A percentile compares a stretch with the other conserved stretches of the same genome.
These are phyloP conservation scores for Rhytidiadelphus loreus DNA, from an alignment of 225 moss, liverwort and hornwort genomes.

Conservation along the genomic window DNA sequence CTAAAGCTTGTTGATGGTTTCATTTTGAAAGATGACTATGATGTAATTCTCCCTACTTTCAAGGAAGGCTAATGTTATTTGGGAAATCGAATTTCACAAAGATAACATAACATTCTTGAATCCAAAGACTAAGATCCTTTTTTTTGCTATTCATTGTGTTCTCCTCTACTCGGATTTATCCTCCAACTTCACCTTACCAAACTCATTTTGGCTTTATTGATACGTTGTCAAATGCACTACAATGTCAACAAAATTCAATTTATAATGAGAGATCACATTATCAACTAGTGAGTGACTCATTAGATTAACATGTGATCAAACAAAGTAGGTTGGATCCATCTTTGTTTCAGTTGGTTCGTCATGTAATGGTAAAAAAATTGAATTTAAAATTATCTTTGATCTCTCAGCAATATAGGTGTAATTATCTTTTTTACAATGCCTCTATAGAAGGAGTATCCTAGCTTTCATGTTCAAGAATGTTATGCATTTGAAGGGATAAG, in stretches of 20 bases:
- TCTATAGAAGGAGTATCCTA: neutral
- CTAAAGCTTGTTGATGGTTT: neutral
- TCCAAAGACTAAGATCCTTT: neutral
- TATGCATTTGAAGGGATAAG: neutral
- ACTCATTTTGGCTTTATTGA: neutral
- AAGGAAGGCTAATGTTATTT: neutral
- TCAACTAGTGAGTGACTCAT: neutral
- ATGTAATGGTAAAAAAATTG: neutral
- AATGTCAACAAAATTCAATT: neutral
- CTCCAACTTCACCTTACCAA: neutral
- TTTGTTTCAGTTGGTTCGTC: neutral
- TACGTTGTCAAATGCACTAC: neutral
- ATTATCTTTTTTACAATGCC: neutral
- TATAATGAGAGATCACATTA: neutral
- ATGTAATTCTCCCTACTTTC: neutral
- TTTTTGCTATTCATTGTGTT: neutral
- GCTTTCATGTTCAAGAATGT: neutral
- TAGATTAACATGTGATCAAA: neutral
- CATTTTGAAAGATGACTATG: neutral
- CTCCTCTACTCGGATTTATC: neutral
- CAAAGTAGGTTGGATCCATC: neutral
- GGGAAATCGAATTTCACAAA: neutral
- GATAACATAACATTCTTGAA: neutral
- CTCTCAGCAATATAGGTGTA: neutral
- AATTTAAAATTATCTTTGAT: neutral